A percentile compares a stretch with the other conserved stretches of the same genome.
Conservation (phyloP, 2,329 filamentous ascomycete species). For the Dothideomycetes sp. region DNA sequence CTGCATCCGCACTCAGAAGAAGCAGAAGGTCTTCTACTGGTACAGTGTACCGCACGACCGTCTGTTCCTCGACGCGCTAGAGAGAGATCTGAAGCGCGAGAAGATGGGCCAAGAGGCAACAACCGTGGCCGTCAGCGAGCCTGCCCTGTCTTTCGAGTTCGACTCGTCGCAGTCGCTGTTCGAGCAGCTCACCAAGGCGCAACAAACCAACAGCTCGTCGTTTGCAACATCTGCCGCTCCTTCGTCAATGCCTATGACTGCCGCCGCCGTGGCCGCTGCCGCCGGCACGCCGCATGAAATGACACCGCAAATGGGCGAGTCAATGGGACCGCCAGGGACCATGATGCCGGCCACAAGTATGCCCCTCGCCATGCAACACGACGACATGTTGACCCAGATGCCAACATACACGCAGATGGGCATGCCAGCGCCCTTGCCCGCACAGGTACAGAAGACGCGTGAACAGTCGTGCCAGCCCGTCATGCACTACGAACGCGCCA, state of each 20-base stretch:
- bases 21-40: conserved; percentile 99
- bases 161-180: conserved; percentile 98
- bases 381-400: conserved; percentile 48
- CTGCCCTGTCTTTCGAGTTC: conserved; percentile 95
- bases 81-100: conserved; percentile 95
- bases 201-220: conserved; percentile 96
- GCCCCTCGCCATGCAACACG: conserved; percentile 48
- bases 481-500: conserved; percentile 79
- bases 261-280: conserved; percentile 90
- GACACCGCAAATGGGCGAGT: conserved; percentile 24
- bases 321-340: conserved; percentile 22
- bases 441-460: conserved; percentile 66
- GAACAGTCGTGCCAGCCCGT: conserved; percentile 70
- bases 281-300: conserved; percentile 62
- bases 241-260: conserved; percentile 76
- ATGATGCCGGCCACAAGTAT: conserved; percentile 22
- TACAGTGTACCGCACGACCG: conserved; percentile 98
- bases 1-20: conserved; percentile 99
- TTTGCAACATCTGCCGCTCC: conserved; percentile 52
- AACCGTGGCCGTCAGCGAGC: conserved; percentile 92
- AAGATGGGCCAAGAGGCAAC: conserved; percentile 99
- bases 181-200: conserved; percentile 97
- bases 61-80: conserved; percentile 91
- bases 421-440: conserved; percentile 66
- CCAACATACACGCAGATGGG: conserved; percentile 64